Evolutionary conservation across 306 rosid genomes (phyloP), one percentile per base, ranked within the genome.

Genomic region (Rosa chinensis): DNA sequence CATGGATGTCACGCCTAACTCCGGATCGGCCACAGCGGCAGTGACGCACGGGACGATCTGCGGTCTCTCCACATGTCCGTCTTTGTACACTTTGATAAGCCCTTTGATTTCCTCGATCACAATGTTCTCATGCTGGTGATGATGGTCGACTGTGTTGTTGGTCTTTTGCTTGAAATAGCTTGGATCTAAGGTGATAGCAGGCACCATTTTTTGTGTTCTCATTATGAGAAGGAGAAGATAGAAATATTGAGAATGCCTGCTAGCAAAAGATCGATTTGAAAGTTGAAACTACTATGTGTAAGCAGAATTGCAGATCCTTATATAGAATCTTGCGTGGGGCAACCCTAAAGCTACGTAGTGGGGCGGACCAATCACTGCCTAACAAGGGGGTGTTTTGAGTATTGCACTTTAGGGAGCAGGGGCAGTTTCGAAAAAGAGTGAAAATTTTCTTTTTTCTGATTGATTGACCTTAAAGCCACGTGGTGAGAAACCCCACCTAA

Each of bases 61-160:
- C 4, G 89, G 74, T 83, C 98, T 74, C 83, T 92, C 94, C 77
- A 92, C 96, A 14, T 81, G 58, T 32, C 97, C 97, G 72, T 89
- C 89, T 77, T 72, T 79, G 87, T 89, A 87, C 2, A 89, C 97
- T 86, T 82, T 90, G 44, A 94, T 88, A 0, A 94, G 90, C 13
- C 97, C 93, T 86, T 86, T 75, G 53, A 92, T 92, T 86, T 92
- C 96, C 71, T 92, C 96, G 72, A 84, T 66, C 73, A 89, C 80
- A 21, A 53, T 16, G 45, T 37, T 37, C 23, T 70, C 80, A n/a
- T 81, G 86, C 45, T 79, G 70, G 62, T 82, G 28, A 23, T 28
- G 70, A 58, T 12, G 23, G 21, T 12, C 37, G 37, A 10, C 11
- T 12, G 1, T 32, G 78, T 73, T 85, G 50, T 59, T 64, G 49